These are phyloP conservation scores for Pseudognaphalium luteoalbum DNA, from an alignment of 129 eudicot species.

Conservation along the genomic window DNA sequence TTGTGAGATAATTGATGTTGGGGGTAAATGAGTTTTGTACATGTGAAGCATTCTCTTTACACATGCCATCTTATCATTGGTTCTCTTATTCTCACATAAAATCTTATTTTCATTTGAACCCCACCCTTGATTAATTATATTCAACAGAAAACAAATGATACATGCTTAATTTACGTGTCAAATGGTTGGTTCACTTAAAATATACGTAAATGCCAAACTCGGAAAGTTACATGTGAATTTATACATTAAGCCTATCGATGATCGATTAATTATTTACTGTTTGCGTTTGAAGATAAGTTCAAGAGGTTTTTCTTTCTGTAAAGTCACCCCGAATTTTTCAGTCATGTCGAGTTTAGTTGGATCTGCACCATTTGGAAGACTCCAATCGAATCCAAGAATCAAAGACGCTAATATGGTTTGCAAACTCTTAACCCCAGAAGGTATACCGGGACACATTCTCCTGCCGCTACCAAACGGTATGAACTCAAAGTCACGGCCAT, in stretches of 20 bases:
- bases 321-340: slow-evolving; percentile 30
- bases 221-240: background rate
- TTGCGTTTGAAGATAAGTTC: slow-evolving; percentile 20
- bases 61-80: no score
- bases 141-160: no score
- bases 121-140: no score
- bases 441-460: slow-evolving; percentile 47
- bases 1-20: no score
- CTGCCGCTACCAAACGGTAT: slow-evolving; percentile 51
- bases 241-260: background rate
- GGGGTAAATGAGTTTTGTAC: no score
- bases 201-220: no score
- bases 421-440: slow-evolving; percentile 24
- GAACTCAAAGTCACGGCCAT: slow-evolving; percentile 31
- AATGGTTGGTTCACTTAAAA: no score
- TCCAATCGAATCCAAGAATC: slow-evolving; percentile 36
- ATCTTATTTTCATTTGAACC: no score
- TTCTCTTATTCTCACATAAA: no score
- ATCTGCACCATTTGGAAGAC: slow-evolving; percentile 24
- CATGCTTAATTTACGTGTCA: no score
- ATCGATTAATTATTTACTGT: slow-evolving; percentile 3
- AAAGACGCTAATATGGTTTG: slow-evolving; percentile 37
- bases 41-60: no score
- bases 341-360: slow-evolving; percentile 29
- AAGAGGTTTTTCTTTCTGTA: slow-evolving; percentile 22